Base-by-base conservation (phyloP, 2,329 filamentous ascomycete genomes). In the Aspergillus chevalieri region DNA sequence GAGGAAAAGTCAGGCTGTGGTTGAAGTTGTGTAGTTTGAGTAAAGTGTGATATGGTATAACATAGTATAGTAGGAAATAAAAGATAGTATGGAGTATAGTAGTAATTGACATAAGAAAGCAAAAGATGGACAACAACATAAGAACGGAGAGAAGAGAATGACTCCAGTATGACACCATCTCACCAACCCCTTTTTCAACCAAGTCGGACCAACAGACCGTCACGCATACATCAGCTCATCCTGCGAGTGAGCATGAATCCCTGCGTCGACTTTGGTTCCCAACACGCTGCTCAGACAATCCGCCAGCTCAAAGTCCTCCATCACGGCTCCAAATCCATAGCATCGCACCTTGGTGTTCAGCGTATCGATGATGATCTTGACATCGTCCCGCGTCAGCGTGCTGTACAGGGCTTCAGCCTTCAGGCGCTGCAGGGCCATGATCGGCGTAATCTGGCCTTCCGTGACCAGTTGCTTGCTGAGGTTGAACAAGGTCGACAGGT, bases 351-450 rank as follows among this genome's bases (percentile, higher is more conserved):
- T 96, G 49, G 79, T 79, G 59, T 81, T 76, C 49, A 97, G 76
- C 50, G 89, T 87, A 46, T 84, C 83, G 46, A 86, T 83, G 57
- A 96, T 76, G 54, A 75, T 78, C 58, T 79, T 76, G 58, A 95
- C 82, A 62, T 96, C 89, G 36, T 81, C 78, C 46, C 73, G 69
- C 14, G 75, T 81, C 56, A 96, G 71, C 57, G 86, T 82, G 4
- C 66, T 65, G 55, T 91, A 83, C 53, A 85, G 77, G 34, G 86
- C 81, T 68, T 93, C 85, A 43, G 77, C 79, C 54, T 89, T 74
- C 45, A 97, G 79, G 71, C 88, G 86, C 45, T 89, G 86, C 83
- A 93, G 92, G 0, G 91, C 91, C 89, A 95, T 95, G 57, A 96
- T 87, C 0, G 93, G 93, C 15, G 92, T 97, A 61, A 97, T 88